Conservation (phyloP, 768 basidiomycete species). For the Boletus rubroflammeus region DNA sequence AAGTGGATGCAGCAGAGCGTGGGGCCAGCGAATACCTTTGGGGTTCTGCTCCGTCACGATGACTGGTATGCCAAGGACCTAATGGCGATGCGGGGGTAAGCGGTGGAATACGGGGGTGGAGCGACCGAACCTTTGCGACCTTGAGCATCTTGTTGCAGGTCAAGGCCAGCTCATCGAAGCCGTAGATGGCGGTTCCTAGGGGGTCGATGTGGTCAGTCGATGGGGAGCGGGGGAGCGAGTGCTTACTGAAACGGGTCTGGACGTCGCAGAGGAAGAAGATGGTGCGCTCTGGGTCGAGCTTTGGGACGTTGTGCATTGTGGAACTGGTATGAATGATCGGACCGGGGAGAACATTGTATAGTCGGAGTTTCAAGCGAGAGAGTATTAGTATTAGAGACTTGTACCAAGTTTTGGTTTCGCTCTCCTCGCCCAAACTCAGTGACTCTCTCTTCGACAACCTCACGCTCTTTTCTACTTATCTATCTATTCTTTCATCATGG, state of each 20-base stretch:
- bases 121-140: slow-evolving; percentile 57
- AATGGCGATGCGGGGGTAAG: neutral
- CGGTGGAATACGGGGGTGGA: neutral
- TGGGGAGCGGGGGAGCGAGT: neutral
- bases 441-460: slow-evolving; percentile 29
- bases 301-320: neutral
- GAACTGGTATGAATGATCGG: neutral
- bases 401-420: neutral
- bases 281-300: slow-evolving; percentile 36
- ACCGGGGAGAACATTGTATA: neutral
- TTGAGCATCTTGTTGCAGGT: slow-evolving; percentile 76
- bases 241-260: slow-evolving; percentile 70
- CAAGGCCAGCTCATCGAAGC: slow-evolving; percentile 64
- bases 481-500: slow-evolving; percentile 34
- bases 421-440: neutral
- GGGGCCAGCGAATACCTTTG: slow-evolving; percentile 45
- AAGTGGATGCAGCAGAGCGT: neutral
- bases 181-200: slow-evolving; percentile 54
- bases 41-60: slow-evolving; percentile 85
- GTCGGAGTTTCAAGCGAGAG: slow-evolving; percentile 1
- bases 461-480: slow-evolving; percentile 18
- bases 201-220: slow-evolving; percentile 14
- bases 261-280: slow-evolving; percentile 84
- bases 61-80: slow-evolving; percentile 67
- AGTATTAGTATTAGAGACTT: neutral